Conservation (phyloP, 2,329 filamentous ascomycete species). For the Tolypocladium nubicola region DNA sequence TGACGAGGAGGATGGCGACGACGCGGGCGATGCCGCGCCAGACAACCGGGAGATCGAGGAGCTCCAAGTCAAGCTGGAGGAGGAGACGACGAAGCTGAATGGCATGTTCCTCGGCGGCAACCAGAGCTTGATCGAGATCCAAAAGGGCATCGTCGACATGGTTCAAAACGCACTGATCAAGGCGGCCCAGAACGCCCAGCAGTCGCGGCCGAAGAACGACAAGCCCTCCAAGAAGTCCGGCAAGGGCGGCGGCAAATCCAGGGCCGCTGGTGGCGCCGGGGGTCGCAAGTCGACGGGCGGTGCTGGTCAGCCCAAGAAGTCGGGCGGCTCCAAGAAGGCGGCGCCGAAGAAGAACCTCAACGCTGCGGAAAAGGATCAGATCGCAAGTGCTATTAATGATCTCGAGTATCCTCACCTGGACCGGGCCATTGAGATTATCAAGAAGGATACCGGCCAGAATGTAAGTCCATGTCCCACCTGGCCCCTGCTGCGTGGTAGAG, state of each 20-base stretch:
- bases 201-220: constrained; percentile 36
- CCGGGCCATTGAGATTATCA: constrained; percentile 80
- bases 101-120: constrained; percentile 41
- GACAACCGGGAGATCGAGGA: constrained; percentile 35
- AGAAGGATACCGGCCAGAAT: constrained; percentile 68
- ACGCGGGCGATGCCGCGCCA: constrained; percentile 29
- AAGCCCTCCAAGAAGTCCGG: constrained; percentile 48
- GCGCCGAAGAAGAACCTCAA: constrained; percentile 45
- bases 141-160: constrained; percentile 51
- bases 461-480: constrained; percentile 35
- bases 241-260: constrained; percentile 48
- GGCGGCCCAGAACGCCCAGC: constrained; percentile 55
- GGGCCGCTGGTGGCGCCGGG: constrained; percentile 19
- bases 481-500: background rate
- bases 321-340: constrained; percentile 32
- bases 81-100: constrained; percentile 49
- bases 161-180: constrained; percentile 64
- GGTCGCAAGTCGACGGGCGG: constrained; percentile 32
- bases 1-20: constrained; percentile 46
- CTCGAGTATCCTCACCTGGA: constrained; percentile 70
- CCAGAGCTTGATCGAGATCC: constrained; percentile 40
- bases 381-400: constrained; percentile 74
- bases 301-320: constrained; percentile 22
- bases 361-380: constrained; percentile 79
- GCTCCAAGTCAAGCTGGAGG: constrained; percentile 39